Percentiles rank a stretch among this genome's conserved stretches.
phyloP scores from a whole-genome alignment of 495 filamentous ascomycete genomes.

The Podospora didyma region DNA sequence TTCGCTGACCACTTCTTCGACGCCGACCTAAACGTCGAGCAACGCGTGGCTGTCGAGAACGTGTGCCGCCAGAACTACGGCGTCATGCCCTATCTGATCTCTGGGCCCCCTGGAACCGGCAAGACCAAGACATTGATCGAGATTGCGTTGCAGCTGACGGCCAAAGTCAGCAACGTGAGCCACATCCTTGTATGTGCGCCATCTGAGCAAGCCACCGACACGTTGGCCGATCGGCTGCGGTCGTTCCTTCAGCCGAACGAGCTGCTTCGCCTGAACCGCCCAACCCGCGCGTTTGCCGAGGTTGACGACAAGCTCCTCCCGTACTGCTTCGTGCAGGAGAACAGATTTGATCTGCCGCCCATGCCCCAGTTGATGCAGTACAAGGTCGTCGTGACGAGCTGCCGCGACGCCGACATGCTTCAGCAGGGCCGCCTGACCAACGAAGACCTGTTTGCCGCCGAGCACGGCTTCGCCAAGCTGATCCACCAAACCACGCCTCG shows the following conservation, averaged over 20 bases:
- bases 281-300: constrained; percentile 44
- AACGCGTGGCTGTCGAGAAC: constrained; percentile 45
- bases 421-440: constrained; percentile 46
- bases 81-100: constrained; percentile 48
- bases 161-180: constrained; percentile 13
- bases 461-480: constrained; percentile 6
- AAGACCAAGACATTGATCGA: constrained; percentile 56
- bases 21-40: constrained; percentile 47
- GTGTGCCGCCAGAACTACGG: constrained; percentile 44
- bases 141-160: constrained; percentile 33
- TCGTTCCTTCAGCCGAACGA: constrained; percentile 33
- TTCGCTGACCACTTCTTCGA: constrained; percentile 35
- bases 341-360: constrained; percentile 46
- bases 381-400: constrained; percentile 48
- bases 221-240: constrained; percentile 43
- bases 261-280: constrained; percentile 47
- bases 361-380: constrained; percentile 47
- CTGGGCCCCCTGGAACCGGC: constrained; percentile 52
- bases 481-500: constrained; percentile 15
- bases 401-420: constrained; percentile 47
- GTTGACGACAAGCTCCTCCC: constrained; percentile 42
- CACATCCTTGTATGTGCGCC: constrained; percentile 55
- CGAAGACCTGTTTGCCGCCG: constrained; percentile 24
- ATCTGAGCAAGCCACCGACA: constrained; percentile 54
- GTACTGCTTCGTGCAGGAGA: constrained; percentile 40